Conservation (phyloP, 805 yeast species). For the Limtongozyma cylindracea region DNA sequence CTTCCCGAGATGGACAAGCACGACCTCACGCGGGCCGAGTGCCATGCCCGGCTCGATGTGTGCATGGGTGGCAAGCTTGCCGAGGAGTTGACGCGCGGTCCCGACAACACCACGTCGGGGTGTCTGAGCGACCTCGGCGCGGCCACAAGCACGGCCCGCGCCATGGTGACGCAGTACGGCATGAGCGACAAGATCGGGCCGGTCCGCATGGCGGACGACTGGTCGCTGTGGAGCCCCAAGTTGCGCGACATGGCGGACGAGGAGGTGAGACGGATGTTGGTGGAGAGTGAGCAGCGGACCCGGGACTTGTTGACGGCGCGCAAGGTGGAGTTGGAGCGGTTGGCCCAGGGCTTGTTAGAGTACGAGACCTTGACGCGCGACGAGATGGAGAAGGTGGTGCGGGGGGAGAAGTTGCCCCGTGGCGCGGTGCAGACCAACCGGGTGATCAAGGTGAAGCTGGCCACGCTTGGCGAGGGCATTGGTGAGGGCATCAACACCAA, state of each 20-base stretch:
- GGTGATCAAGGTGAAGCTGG: constrained; percentile 12
- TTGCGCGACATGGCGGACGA: constrained; percentile 79
- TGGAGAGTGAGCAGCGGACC: constrained; percentile 61
- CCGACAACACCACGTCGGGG: constrained; percentile 84
- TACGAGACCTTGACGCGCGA: constrained; percentile 84
- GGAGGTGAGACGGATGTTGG: constrained; percentile 58
- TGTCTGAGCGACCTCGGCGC: constrained; percentile 77
- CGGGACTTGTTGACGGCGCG: constrained; percentile 35
- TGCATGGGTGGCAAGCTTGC: constrained; percentile 99
- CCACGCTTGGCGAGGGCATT: no score
- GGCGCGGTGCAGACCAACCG: constrained; percentile 51
- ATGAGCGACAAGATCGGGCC: constrained; percentile 93
- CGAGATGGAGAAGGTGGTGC: constrained; percentile 70
- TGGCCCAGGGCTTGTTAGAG: constrained; percentile 84
- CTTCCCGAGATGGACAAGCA: constrained; percentile 96
- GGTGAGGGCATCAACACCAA: no score
- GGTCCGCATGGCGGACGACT: constrained; percentile 63
- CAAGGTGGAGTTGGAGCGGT: constrained; percentile 48
- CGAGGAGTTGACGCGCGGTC: constrained; percentile 79
- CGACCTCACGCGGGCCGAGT: constrained; percentile 74
- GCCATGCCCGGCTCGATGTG: constrained; percentile 80
- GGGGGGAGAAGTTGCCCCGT: constrained; percentile 53
- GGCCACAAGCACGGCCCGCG: constrained; percentile 85
- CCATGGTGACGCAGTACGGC: constrained; percentile 93
- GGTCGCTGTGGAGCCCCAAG: constrained; percentile 88